Conservation (phyloP, 2,329 filamentous ascomycete species). For the Teratosphaeria viscida region DNA sequence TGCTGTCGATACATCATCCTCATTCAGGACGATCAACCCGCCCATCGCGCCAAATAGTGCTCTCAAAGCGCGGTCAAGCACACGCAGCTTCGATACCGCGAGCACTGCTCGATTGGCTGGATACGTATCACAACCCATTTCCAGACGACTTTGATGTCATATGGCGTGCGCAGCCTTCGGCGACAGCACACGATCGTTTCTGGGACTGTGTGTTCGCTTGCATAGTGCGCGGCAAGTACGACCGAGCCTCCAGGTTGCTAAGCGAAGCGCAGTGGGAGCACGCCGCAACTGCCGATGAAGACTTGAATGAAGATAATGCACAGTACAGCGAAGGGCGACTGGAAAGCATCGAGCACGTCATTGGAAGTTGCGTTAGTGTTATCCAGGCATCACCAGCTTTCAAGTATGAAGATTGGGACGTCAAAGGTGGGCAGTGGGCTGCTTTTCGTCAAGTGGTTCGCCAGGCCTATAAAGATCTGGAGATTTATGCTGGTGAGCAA, state of each 20-base stretch:
- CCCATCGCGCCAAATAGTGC: slow-evolving; percentile 1
- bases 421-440: slow-evolving; percentile 70
- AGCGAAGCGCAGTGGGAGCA: slow-evolving; percentile 67
- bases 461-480: slow-evolving; percentile 58
- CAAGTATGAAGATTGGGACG: slow-evolving; percentile 63
- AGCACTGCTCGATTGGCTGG: slow-evolving; percentile 74
- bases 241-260: slow-evolving; percentile 56
- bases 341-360: slow-evolving; percentile 64
- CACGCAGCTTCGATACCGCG: slow-evolving; percentile 52
- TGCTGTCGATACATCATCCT: slow-evolving; percentile 70
- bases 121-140: slow-evolving; percentile 63
- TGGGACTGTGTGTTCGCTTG: slow-evolving; percentile 75
- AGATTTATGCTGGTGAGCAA: slow-evolving; percentile 57
- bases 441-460: slow-evolving; percentile 69
- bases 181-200: slow-evolving; percentile 65
- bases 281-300: slow-evolving; percentile 49
- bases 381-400: slow-evolving; percentile 64
- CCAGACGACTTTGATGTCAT: slow-evolving; percentile 57
- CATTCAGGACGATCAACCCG: slow-evolving; percentile 20
- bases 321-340: slow-evolving; percentile 63
- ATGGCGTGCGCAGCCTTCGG: slow-evolving; percentile 54
- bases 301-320: slow-evolving; percentile 52
- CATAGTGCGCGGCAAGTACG: slow-evolving; percentile 64
- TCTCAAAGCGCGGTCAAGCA: neutral
- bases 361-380: slow-evolving; percentile 56